phyloP scores from a whole-genome alignment of 495 filamentous ascomycete species.

The Hyaloscypha hepaticicola region DNA sequence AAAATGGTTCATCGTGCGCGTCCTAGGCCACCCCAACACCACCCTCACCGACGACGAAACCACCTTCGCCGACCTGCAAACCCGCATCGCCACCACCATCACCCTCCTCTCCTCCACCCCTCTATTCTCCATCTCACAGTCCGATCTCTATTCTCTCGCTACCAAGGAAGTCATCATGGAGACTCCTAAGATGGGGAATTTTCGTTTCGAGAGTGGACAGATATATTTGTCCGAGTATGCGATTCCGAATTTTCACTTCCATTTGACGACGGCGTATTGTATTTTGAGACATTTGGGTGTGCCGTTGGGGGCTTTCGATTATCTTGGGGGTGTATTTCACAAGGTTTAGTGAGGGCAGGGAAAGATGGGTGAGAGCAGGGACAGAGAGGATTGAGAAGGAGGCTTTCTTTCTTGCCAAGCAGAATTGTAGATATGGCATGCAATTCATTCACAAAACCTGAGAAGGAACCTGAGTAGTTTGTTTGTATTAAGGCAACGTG shows the following conservation, averaged over 20 bases:
- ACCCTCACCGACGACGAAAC: not conserved
- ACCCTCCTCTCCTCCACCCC: not conserved
- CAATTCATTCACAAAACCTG: too few relatives aligned
- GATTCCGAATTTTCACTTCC: not conserved
- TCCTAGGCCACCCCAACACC: not conserved
- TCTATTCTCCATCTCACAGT: not conserved
- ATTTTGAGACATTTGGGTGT: not conserved
- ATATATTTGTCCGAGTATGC: not conserved
- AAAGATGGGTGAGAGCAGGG: too few relatives aligned
- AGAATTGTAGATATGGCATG: too few relatives aligned
- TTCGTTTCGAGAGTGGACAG: not conserved
- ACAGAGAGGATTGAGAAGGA: too few relatives aligned
- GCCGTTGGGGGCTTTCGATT: not conserved
- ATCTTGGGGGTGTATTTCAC: not conserved
- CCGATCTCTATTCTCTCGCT: too few relatives aligned
- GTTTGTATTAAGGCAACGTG: too few relatives aligned
- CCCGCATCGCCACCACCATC: not conserved
- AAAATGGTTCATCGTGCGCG: not conserved
- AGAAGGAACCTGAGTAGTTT: too few relatives aligned
- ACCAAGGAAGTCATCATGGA: not conserved
- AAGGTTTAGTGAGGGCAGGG: too few relatives aligned
- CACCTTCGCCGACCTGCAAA: not conserved
- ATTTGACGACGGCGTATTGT: not conserved
- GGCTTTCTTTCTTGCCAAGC: too few relatives aligned
- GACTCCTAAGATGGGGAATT: not conserved